These are phyloP conservation scores for Mycena rebaudengoi DNA, from an alignment of 768 basidiomycete species.

Conservation along the genomic window DNA sequence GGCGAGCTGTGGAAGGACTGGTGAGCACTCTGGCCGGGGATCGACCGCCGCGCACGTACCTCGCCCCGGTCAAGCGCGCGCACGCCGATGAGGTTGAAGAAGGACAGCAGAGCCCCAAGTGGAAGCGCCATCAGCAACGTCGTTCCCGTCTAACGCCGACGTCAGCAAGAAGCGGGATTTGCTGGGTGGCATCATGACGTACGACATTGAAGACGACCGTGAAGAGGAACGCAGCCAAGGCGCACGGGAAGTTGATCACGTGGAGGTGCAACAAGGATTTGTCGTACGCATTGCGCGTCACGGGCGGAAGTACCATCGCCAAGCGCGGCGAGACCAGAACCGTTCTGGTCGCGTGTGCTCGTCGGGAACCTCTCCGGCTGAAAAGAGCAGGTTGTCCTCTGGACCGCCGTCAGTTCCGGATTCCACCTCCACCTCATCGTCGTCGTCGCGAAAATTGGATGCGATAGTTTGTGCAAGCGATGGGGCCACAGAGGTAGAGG, in stretches of 20 bases:
- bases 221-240: conserved; percentile 80
- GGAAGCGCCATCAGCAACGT: conserved; percentile 83
- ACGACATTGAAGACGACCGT: conserved; percentile 85
- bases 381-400: conserved; percentile 22
- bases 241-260: conserved; percentile 82
- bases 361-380: conserved; percentile 20
- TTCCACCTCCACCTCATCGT: conserved; percentile 41
- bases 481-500: conserved; percentile 60
- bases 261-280: conserved; percentile 72
- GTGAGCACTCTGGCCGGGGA: too few relatives aligned
- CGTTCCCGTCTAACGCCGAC: conserved; percentile 67
- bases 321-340: conserved; percentile 46
- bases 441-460: conserved; percentile 70
- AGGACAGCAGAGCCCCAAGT: conserved; percentile 79
- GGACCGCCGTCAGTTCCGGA: conserved; percentile 19
- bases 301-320: conserved; percentile 69
- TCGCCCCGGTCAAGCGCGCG: conserved; percentile 76
- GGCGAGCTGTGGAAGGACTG: conserved; percentile 52
- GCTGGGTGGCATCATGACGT: conserved; percentile 41
- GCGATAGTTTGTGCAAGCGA: conserved; percentile 75
- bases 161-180: background rate
- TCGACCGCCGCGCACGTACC: too few relatives aligned
- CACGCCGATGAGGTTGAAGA: conserved; percentile 79
- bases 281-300: conserved; percentile 66
- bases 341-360: conserved; percentile 15